Conservation (phyloP, 2,329 filamentous ascomycete species). For the Myriosclerotinia scirpicola region DNA sequence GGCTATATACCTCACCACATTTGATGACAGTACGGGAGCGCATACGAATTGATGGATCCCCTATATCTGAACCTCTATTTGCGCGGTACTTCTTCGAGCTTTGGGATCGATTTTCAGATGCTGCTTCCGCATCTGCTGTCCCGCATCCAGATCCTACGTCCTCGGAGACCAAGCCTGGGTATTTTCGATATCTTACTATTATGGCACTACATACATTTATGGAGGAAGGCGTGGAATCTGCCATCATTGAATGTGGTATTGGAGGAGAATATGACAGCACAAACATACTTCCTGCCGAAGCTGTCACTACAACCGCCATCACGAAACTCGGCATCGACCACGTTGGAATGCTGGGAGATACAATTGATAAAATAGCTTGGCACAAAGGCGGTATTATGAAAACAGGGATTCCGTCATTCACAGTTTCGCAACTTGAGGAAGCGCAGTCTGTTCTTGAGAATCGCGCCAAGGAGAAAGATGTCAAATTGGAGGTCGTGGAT, state of each 20-base stretch:
- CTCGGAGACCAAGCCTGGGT: constrained; percentile 67
- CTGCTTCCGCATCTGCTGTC: constrained; percentile 34
- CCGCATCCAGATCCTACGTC: constrained; percentile 28
- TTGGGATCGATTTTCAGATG: constrained; percentile 54
- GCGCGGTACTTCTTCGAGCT: constrained; percentile 66
- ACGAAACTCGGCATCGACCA: constrained; percentile 86
- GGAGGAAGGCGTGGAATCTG: constrained; percentile 70
- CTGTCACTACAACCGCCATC: constrained; percentile 65
- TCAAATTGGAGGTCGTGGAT: constrained; percentile 31
- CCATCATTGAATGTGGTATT: constrained; percentile 90
- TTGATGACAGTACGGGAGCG: constrained; percentile 67
- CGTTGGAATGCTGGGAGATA: constrained; percentile 73
- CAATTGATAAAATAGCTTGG: constrained; percentile 83
- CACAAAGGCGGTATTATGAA: constrained; percentile 91
- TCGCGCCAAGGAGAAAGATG: constrained; percentile 50
- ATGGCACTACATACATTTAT: constrained; percentile 85
- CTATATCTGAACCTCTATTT: constrained; percentile 60
- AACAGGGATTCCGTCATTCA: constrained; percentile 60
- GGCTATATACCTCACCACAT: constrained; percentile 69
- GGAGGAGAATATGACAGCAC: constrained; percentile 93
- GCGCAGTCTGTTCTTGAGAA: constrained; percentile 60
- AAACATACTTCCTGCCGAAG: constrained; percentile 66
- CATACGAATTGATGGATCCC: constrained; percentile 60
- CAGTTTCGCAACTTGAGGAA: constrained; percentile 55
- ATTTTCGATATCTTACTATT: constrained; percentile 88